These are phyloP conservation scores for Aspergillus felis DNA, from an alignment of 2,329 filamentous ascomycete species.

Conservation along the genomic window DNA sequence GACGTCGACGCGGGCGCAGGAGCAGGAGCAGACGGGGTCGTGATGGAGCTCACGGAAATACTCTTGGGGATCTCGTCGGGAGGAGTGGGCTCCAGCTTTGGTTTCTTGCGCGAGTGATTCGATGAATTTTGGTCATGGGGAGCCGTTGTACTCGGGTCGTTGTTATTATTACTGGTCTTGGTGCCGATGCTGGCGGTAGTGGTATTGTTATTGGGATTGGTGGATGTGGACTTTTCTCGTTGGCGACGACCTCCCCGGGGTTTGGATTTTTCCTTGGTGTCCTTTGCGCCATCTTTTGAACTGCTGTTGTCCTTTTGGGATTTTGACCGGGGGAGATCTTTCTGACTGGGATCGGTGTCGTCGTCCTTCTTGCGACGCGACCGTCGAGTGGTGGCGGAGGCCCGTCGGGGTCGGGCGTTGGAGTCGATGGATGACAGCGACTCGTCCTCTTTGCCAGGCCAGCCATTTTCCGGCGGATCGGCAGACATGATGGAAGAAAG, in stretches of 20 bases:
- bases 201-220: slow-evolving; percentile 8
- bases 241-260: slow-evolving; percentile 29
- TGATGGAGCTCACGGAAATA: slow-evolving; percentile 10
- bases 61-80: slow-evolving; percentile 15
- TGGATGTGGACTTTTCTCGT: slow-evolving; percentile 33
- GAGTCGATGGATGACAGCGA: slow-evolving; percentile 18
- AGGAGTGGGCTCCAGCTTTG: slow-evolving; percentile 35
- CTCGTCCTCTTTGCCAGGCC: slow-evolving; percentile 24
- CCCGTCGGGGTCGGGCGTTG: slow-evolving; percentile 29
- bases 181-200: not conserved
- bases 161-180: not conserved
- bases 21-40: slow-evolving; percentile 2
- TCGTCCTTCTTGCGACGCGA: slow-evolving; percentile 43
- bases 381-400: slow-evolving; percentile 26
- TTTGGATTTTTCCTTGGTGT: slow-evolving; percentile 18
- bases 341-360: slow-evolving; percentile 23
- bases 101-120: slow-evolving; percentile 45
- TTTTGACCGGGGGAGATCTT: slow-evolving; percentile 25
- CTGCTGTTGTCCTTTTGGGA: slow-evolving; percentile 20
- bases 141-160: not conserved
- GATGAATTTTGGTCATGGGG: not conserved
- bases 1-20: slow-evolving; percentile 8
- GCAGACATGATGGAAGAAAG: slow-evolving; percentile 25
- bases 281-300: slow-evolving; percentile 17
- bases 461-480: slow-evolving; percentile 23